Conservation (phyloP, 345 rosid genomes). For the Leavenworthia alabamica region DNA sequence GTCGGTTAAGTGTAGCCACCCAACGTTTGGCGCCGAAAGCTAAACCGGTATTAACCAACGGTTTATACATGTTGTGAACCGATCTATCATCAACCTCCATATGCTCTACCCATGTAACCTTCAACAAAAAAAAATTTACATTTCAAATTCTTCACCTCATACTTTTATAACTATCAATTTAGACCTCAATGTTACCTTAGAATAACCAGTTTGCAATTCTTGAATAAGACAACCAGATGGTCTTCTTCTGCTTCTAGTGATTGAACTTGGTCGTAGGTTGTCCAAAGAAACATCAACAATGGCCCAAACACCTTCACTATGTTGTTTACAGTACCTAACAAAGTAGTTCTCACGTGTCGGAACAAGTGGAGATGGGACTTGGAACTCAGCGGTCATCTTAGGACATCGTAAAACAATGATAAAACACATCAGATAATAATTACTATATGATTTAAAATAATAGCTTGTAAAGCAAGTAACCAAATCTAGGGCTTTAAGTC, state of each 20-base stretch:
- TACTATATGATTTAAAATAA: background rate
- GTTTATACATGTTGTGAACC: slow-evolving; percentile 55
- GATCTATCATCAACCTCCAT: slow-evolving; percentile 73
- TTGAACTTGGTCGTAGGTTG: slow-evolving; percentile 43
- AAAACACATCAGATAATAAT: background rate
- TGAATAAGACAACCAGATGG: slow-evolving; percentile 93
- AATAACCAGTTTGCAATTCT: slow-evolving; percentile 86
- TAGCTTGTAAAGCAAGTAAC: slow-evolving; percentile 22
- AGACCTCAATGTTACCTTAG: slow-evolving; percentile 48
- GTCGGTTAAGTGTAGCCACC: slow-evolving; percentile 78
- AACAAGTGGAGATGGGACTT: slow-evolving; percentile 76
- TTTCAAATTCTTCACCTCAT: background rate
- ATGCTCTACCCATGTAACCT: slow-evolving; percentile 94
- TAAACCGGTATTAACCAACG: slow-evolving; percentile 54
- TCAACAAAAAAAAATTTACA: background rate
- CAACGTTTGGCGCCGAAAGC: slow-evolving; percentile 94
- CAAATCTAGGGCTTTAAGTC: background rate
- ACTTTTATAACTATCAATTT: background rate
- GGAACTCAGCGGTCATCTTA: slow-evolving; percentile 95
- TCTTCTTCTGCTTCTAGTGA: slow-evolving; percentile 61
- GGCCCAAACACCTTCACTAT: slow-evolving; percentile 71
- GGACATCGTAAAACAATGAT: background rate
- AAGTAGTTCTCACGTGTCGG: slow-evolving; percentile 72
- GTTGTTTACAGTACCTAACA: slow-evolving; percentile 76
- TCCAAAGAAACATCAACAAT: slow-evolving; percentile 93